Conservation (phyloP, 495 filamentous ascomycete genomes). For the Polyplosphaeria fusca region DNA sequence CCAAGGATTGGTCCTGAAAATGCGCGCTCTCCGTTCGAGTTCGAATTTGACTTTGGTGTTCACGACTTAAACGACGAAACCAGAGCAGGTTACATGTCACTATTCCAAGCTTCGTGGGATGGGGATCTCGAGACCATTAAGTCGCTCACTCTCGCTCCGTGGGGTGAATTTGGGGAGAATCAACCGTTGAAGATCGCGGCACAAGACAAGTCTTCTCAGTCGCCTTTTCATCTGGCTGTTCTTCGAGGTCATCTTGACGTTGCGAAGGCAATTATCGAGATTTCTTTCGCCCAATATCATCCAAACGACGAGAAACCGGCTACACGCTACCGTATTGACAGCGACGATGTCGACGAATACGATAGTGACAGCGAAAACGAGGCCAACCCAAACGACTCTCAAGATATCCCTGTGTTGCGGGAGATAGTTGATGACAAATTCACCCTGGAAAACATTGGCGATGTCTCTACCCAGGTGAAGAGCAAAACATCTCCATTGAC, state of each 20-base stretch:
- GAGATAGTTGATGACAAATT: slow-evolving; percentile 58
- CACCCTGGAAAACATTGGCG: slow-evolving; percentile 68
- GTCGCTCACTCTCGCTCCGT: slow-evolving; percentile 48
- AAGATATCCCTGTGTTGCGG: slow-evolving; percentile 45
- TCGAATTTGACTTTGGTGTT: slow-evolving; percentile 42
- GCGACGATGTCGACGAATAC: slow-evolving; percentile 46
- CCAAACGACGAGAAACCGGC: slow-evolving; percentile 38
- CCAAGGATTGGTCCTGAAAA: too few relatives aligned
- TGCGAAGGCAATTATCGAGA: slow-evolving; percentile 63
- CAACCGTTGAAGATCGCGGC: slow-evolving; percentile 61
- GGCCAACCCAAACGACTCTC: slow-evolving; percentile 36
- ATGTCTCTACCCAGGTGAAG: slow-evolving; percentile 60
- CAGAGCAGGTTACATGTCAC: slow-evolving; percentile 53
- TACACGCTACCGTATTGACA: slow-evolving; percentile 23
- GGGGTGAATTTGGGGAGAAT: slow-evolving; percentile 44
- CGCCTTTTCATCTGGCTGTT: slow-evolving; percentile 64
- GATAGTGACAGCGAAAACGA: slow-evolving; percentile 32
- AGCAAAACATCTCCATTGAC: slow-evolving; percentile 52
- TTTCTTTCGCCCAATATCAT: slow-evolving; percentile 63
- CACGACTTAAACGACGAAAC: slow-evolving; percentile 52
- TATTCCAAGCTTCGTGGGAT: slow-evolving; percentile 69
- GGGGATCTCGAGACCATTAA: slow-evolving; percentile 61
- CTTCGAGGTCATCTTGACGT: slow-evolving; percentile 57
- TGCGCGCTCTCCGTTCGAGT: slow-evolving; percentile 47
- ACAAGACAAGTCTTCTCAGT: slow-evolving; percentile 45